Percentiles rank a stretch among this genome's conserved stretches.
Conservation (phyloP, 179 eudicot species). For the Corrigiola litoralis region DNA sequence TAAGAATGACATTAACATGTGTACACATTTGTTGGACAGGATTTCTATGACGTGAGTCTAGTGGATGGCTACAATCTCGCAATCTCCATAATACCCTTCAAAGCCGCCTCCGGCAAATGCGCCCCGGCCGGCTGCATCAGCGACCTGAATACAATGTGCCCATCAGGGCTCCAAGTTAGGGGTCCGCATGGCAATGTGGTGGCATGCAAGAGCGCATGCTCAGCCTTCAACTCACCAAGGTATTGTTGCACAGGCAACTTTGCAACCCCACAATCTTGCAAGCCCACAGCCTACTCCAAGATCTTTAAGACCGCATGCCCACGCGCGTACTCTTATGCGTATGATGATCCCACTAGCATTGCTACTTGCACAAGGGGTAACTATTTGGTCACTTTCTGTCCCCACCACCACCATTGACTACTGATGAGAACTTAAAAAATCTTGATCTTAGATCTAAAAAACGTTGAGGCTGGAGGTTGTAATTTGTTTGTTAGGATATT, state of each 20-base stretch:
- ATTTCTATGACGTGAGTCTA: slow-evolving; percentile 87
- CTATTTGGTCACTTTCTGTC: slow-evolving; percentile 87
- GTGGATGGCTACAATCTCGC: slow-evolving; percentile 94
- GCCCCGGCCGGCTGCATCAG: slow-evolving; percentile 77
- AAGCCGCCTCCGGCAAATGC: slow-evolving; percentile 61
- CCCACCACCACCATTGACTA: slow-evolving; percentile 42
- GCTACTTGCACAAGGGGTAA: slow-evolving; percentile 73
- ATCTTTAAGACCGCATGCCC: slow-evolving; percentile 92
- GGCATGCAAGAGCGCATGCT: slow-evolving; percentile 94
- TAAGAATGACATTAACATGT: background rate
- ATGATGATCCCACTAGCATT: slow-evolving; percentile 97
- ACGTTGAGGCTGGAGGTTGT: background rate
- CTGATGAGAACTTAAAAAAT: background rate
- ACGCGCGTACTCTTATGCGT: slow-evolving; percentile 87
- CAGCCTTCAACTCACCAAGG: slow-evolving; percentile 77
- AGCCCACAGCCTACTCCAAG: slow-evolving; percentile 80
- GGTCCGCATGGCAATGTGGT: slow-evolving; percentile 54
- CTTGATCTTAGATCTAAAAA: background rate
- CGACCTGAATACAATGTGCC: slow-evolving; percentile 87
- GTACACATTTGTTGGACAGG: slow-evolving; percentile 18
- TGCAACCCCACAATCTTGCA: slow-evolving; percentile 79
- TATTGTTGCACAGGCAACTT: slow-evolving; percentile 86
- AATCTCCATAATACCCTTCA: slow-evolving; percentile 63
- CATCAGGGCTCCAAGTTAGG: slow-evolving; percentile 76
- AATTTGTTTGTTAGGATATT: slow-evolving; percentile 8